Conservation (phyloP, 768 basidiomycete species). For the Nidularia sp. region DNA sequence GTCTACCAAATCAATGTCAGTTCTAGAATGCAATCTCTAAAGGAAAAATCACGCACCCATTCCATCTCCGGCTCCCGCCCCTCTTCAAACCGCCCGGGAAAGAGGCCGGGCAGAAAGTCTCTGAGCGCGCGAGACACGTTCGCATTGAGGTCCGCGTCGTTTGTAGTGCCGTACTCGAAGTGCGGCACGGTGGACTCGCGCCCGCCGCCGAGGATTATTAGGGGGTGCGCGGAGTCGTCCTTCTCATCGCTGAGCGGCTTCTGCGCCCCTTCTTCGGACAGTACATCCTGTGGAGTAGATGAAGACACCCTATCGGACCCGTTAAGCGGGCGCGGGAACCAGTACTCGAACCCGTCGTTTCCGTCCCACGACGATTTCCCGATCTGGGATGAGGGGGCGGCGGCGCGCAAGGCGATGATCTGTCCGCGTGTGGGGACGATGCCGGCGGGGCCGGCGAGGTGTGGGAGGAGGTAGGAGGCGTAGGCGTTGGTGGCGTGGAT, state of each 20-base stretch:
- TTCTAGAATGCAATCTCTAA: not conserved
- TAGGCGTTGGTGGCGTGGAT: slow-evolving; percentile 90
- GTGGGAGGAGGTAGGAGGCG: slow-evolving; percentile 71
- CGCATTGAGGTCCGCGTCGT: slow-evolving; percentile 54
- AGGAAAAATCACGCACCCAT: slow-evolving; percentile 52
- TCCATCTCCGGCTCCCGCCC: slow-evolving; percentile 65
- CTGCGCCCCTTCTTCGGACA: no score
- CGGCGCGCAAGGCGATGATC: slow-evolving; percentile 39
- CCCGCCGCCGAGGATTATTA: slow-evolving; percentile 74
- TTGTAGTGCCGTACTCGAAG: slow-evolving; percentile 48
- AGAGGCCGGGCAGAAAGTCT: slow-evolving; percentile 56
- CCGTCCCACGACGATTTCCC: slow-evolving; percentile 44
- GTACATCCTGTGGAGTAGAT: no score
- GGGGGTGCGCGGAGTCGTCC: slow-evolving; percentile 32
- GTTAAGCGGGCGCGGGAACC: slow-evolving; percentile 66
- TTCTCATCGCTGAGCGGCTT: not conserved
- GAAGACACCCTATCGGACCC: slow-evolving; percentile 2
- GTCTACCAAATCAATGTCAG: slow-evolving; percentile 31
- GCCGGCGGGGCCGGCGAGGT: slow-evolving; percentile 46
- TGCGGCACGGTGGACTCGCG: slow-evolving; percentile 37
- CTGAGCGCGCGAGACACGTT: slow-evolving; percentile 45
- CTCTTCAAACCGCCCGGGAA: slow-evolving; percentile 47
- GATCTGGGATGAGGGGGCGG: slow-evolving; percentile 31
- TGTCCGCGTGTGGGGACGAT: slow-evolving; percentile 77
- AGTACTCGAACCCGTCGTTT: slow-evolving; percentile 64